These are phyloP conservation scores for Amborella trichopoda DNA, from an alignment of 164 flowering plant genomes.

Conservation along the genomic window DNA sequence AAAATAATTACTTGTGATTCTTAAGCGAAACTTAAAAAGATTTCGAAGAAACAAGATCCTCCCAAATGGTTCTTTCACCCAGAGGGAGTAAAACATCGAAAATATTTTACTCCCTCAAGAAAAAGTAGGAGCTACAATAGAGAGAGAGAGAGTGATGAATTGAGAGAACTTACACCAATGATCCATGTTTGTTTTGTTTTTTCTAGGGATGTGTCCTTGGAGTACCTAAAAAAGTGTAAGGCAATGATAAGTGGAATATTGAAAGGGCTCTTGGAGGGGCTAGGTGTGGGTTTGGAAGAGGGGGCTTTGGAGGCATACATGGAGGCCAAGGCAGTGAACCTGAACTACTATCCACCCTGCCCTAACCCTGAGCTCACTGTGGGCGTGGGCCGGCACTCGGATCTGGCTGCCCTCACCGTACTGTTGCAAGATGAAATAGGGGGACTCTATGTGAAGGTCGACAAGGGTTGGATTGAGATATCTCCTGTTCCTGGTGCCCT, in stretches of 20 bases:
- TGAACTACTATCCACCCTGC: constrained; percentile 14
- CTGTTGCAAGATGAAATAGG: constrained; percentile 16
- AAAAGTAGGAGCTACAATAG: too few relatives aligned
- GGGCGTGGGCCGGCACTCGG: constrained; percentile 14
- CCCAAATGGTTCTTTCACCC: too few relatives aligned
- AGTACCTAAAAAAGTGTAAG: constrained; percentile 7
- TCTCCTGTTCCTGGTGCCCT: constrained; percentile 14
- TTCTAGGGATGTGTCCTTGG: constrained; percentile 11
- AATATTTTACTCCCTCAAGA: too few relatives aligned
- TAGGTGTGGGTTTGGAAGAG: constrained; percentile 8
- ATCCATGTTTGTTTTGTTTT: too few relatives aligned
- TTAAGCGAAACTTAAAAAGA: too few relatives aligned
- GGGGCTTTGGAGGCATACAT: background rate
- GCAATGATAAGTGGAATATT: constrained; percentile 6
- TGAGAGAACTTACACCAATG: too few relatives aligned
- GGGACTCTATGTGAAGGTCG: constrained; percentile 13
- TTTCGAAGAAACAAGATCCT: too few relatives aligned
- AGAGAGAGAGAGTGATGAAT: too few relatives aligned
- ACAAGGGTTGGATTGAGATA: constrained; percentile 13
- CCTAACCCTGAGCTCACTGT: constrained; percentile 12
- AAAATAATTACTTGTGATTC: too few relatives aligned
- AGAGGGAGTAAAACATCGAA: too few relatives aligned
- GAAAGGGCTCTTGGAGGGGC: constrained; percentile 7
- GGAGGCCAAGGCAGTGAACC: constrained; percentile 10
- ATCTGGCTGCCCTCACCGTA: constrained; percentile 11